Evolutionary conservation across 805 yeast genomes (phyloP).

Genomic region (Lachancea lanzarotensis): DNA sequence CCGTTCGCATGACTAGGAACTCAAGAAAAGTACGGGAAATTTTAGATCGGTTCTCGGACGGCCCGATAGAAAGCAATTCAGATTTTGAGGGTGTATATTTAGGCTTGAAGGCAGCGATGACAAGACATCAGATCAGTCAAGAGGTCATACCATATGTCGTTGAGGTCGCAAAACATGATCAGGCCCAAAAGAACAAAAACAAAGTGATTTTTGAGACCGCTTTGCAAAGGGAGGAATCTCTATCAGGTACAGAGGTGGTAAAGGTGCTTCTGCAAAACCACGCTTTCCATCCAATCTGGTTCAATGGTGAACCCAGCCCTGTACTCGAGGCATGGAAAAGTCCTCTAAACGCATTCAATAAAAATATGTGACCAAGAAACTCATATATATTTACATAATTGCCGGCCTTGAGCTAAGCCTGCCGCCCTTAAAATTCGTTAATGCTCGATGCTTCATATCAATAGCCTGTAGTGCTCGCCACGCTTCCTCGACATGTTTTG

Average conservation of each 20-base stretch:
- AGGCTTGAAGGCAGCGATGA: conserved; percentile 2
- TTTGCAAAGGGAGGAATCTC: conserved; percentile 12
- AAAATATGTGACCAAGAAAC: neutral
- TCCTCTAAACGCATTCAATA: neutral
- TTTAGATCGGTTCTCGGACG: conserved; percentile 18
- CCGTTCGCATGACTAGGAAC: conserved; percentile 25
- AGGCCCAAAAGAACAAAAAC: conserved; percentile 14
- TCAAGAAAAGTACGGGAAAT: conserved; percentile 21
- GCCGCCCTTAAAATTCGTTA: conserved; percentile 60
- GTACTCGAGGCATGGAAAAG: conserved; percentile 19
- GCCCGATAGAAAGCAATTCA: conserved; percentile 8
- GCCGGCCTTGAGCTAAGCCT: conserved; percentile 32
- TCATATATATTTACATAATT: conserved; percentile 23
- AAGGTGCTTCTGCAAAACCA: conserved; percentile 16
- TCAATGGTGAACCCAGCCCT: conserved; percentile 20
- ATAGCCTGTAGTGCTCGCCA: conserved; percentile 70
- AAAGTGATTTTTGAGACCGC: conserved; percentile 11
- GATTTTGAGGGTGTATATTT: neutral
- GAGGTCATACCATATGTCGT: conserved; percentile 23
- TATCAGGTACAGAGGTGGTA: conserved; percentile 17
- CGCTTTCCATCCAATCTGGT: conserved; percentile 21
- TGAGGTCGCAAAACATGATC: conserved; percentile 24
- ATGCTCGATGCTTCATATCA: conserved; percentile 52
- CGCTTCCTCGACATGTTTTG: conserved; percentile 81
- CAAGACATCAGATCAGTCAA: conserved; percentile 11